Evolutionary conservation across 2,329 filamentous ascomycete species (phyloP).

Genomic region (Fusarium nanum): DNA sequence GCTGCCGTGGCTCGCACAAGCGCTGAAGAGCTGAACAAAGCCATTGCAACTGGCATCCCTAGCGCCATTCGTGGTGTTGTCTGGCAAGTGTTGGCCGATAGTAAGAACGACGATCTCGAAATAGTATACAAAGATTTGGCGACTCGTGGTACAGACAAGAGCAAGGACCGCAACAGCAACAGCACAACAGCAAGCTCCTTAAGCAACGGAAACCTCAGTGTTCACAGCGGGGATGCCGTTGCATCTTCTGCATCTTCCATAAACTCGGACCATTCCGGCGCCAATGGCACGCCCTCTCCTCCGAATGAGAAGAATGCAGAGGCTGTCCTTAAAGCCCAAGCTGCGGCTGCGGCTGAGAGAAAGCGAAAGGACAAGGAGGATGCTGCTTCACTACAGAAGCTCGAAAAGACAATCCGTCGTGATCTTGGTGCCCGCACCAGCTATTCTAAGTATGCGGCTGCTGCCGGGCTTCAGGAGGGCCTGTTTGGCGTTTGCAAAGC

Average conservation of each 20-base stretch:
- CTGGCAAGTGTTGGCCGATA: constrained; percentile 97
- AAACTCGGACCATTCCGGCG: constrained; percentile 79
- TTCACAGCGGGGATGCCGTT: constrained; percentile 72
- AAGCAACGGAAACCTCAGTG: constrained; percentile 66
- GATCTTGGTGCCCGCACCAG: constrained; percentile 93
- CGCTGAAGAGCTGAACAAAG: constrained; percentile 87
- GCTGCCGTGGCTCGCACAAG: constrained; percentile 88
- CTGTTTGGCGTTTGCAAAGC: constrained; percentile 97
- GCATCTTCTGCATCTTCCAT: constrained; percentile 87
- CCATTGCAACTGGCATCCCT: constrained; percentile 93
- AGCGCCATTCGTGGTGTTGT: constrained; percentile 97
- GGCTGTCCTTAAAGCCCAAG: constrained; percentile 72
- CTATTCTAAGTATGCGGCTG: constrained; percentile 94
- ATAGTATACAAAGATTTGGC: constrained; percentile 85
- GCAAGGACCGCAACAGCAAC: constrained; percentile 71
- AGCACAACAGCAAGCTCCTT: constrained; percentile 62
- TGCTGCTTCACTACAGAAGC: constrained; percentile 75
- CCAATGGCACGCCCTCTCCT: constrained; percentile 65
- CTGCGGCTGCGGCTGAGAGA: constrained; percentile 72
- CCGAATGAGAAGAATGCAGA: constrained; percentile 74
- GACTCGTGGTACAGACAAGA: constrained; percentile 82
- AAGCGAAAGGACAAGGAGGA: constrained; percentile 86
- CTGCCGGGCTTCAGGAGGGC: constrained; percentile 90
- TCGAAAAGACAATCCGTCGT: constrained; percentile 91
- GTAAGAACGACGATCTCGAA: constrained; percentile 92